Base-by-base conservation (phyloP, 1,284 basidiomycete genomes). In the Moniliella sp. region DNA sequence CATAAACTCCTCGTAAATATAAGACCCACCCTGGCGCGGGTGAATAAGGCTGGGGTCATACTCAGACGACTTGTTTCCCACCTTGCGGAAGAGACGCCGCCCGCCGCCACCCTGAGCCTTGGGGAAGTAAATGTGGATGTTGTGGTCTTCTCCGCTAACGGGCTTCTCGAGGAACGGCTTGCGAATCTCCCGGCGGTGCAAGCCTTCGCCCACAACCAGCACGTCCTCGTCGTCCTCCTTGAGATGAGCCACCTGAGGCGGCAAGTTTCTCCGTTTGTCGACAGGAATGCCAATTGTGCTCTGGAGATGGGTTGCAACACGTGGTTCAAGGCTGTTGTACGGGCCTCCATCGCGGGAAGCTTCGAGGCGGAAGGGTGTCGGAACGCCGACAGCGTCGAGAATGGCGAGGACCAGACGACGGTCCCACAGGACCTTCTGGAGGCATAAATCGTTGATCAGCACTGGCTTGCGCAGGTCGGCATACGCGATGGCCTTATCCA, bases 161-260 rank as follows among this genome's bases (percentile, higher is more conserved):
- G 91, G 91, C 63, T 97, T 97, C 64, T 99, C 91, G 5, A 99
- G 91, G 52, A 91, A 97, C 0, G 91, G 91, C 61, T 99, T 97
- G 58, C 37, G 35, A 27, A 59, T 53, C 35, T 35, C 37, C 21
- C 21, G 21, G n/a, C 8, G 8, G 21, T 23, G 8, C 10, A 45
- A 21, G 3, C 38, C 45, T 4, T 88, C 78, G 25, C 97, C 75
- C 43, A 82, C 71, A 52, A 97, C 80, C 2, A 23, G 21, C 8
- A 23, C 21, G 21, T 23, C 21, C n/a, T 81, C 77, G 56, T 97
- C 68, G 1, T 80, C 80, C 48, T 88, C 68, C n/a, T 75, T 74
- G 30, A 64, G 59, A 26, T 39, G 50, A 16, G 17, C 17, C 19
- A 36, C 30, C 14, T 32, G 21, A 5, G 15, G 11, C 7, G 31